phyloP scores from a whole-genome alignment of 805 yeast species.

The Kluyveromyces starmeri region DNA sequence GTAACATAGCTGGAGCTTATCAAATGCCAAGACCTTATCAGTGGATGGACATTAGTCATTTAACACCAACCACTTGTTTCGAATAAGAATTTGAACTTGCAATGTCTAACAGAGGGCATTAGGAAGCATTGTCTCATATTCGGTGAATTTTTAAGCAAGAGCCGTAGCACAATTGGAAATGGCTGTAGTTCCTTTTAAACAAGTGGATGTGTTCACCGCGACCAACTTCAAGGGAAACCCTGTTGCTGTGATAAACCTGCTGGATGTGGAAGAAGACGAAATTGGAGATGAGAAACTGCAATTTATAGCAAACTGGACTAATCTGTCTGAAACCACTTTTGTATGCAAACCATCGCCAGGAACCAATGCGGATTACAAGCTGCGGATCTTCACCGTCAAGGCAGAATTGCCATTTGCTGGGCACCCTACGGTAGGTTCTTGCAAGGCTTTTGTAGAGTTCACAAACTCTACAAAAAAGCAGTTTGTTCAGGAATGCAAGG shows the following conservation, averaged over 20 bases:
- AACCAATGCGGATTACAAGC: constrained; percentile 35
- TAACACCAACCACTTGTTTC: too few species aligned
- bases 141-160: too few species aligned
- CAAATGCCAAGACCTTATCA: too few species aligned
- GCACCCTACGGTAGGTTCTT: constrained; percentile 52
- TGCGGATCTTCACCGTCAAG: constrained; percentile 42
- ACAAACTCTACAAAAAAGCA: constrained; percentile 20
- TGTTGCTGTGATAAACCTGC: constrained; percentile 37
- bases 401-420: constrained; percentile 54
- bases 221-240: constrained; percentile 42
- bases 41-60: too few species aligned
- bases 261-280: constrained; percentile 12
- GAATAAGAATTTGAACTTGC: too few species aligned
- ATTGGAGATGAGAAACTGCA: constrained; percentile 36
- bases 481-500: constrained; percentile 37
- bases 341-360: constrained; percentile 33
- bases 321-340: constrained; percentile 51
- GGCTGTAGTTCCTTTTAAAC: constrained; percentile 27
- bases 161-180: too few species aligned
- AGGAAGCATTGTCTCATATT: too few species aligned
- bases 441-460: constrained; percentile 37
- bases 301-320: constrained; percentile 49
- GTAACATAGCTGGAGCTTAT: too few species aligned
- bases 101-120: too few species aligned
- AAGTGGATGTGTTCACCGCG: constrained; percentile 30